Evolutionary conservation across 345 rosid genomes (phyloP), one percentile per base, ranked within the genome.

Genomic region (Microcos paniculata): DNA sequence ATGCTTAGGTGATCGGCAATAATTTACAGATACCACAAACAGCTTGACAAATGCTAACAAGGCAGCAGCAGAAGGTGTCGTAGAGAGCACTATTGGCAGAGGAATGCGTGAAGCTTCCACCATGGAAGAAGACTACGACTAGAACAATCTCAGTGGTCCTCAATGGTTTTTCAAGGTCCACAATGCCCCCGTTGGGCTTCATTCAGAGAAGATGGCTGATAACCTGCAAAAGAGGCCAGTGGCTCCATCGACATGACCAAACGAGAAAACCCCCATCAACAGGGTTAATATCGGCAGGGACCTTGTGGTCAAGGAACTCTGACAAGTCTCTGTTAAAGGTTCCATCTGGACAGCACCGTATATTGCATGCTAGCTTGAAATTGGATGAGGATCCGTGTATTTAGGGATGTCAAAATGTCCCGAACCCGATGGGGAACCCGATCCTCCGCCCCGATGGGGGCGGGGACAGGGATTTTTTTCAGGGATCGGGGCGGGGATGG

Each of bases 301-400:
- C 97, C 80, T 90, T 92, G 0, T 98, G 94, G 52, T 96, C 99
- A 3, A 96, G 97, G 70, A 88, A 96, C 82, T 96, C 99, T 1
- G 97, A 97, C 71, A 96, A 86, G 76, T 90, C 91, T 16, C 99
- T 90, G 85, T 96, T 90, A 61, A 96, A 96, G 49, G 92, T 85
- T 23, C 99, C 99, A 48, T 96, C 99, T 0, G 94, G 90, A 6
- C 98, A 96, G 63, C 99, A 94, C 46, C 88, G 99, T 63, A 93
- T 79, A 69, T 90, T 92, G 86, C 93, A 93, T 51, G 98, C 92
- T 14, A 93, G 87, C 93, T 90, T 96, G 90, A 96, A 96, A 75
- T 96, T 92, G 78, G 98, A 96, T 96, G 77, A 96, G 97, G 77
- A 93, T 95, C 97, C n/a, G n/a, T n/a, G n/a, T n/a, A n/a, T n/a